phyloP scores from a whole-genome alignment of 768 basidiomycete species.

The Suillus luteus region DNA sequence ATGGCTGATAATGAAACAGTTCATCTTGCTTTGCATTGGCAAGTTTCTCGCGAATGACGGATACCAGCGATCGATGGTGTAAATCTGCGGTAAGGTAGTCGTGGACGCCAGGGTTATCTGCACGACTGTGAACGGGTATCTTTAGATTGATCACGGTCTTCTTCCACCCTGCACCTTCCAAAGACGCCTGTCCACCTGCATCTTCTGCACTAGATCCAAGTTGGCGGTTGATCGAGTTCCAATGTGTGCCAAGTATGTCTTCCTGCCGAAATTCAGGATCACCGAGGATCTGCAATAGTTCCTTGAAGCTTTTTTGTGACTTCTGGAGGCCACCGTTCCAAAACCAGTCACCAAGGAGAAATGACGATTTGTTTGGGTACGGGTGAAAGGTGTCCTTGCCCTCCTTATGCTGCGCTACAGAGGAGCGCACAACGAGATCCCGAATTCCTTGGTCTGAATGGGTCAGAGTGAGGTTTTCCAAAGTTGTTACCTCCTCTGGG shows the following conservation, averaged over 20 bases:
- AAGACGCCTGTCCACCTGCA: not conserved
- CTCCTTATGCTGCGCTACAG: too few species aligned
- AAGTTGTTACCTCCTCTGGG: too few species aligned
- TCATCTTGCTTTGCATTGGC: conserved; percentile 8
- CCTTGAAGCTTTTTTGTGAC: conserved; percentile 20
- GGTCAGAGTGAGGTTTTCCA: too few species aligned
- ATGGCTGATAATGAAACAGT: conserved; percentile 26
- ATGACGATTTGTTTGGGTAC: conserved; percentile 21
- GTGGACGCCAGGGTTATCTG: conserved; percentile 8
- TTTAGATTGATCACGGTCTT: conserved; percentile 9
- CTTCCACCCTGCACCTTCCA: conserved; percentile 22
- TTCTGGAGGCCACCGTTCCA: conserved; percentile 24
- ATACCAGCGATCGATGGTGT: conserved; percentile 16
- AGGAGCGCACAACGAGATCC: too few species aligned
- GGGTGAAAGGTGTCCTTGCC: conserved; percentile 9
- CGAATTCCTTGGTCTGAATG: too few species aligned
- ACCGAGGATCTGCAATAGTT: conserved; percentile 17
- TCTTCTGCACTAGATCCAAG: conserved; percentile 4
- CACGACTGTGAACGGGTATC: conserved; percentile 16
- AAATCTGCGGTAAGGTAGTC: conserved; percentile 9
- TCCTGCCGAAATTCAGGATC: conserved; percentile 4
- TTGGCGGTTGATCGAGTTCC: conserved; percentile 1
- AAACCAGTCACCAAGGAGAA: conserved; percentile 22
- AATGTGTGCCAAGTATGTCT: not conserved
- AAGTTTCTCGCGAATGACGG: conserved; percentile 21